Base-by-base conservation (phyloP, 441 rosid genomes). In the Pelargonium australe region DNA sequence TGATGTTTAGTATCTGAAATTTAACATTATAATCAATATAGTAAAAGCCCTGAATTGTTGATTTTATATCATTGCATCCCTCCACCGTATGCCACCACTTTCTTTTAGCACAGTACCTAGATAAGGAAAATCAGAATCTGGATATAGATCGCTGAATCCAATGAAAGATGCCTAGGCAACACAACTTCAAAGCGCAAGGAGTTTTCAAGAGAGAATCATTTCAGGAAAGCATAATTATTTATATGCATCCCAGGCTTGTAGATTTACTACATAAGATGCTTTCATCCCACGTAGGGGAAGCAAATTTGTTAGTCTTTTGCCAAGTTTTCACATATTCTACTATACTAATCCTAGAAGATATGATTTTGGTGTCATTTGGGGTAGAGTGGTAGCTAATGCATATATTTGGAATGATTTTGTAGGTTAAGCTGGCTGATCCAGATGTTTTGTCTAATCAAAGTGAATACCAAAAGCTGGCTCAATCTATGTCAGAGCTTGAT, bases 361-460 rank as follows among this genome's bases (percentile, higher is more conserved):
- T 58, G 60, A 68, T 31, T 12, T 8, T 51, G 63, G 64, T 62
- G 65, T 23, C 40, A 7, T 64, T 55, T 31, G 37, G 37, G 37
- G 37, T 31, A 31, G 37, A 31, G 64, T 16, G 55, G 6, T 53
- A 11, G 7, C 68, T 3, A 37, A 40, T 7, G 69, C 31, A 63
- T 66, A 63, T 51, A 68, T 53, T 43, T 28, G 9, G 61, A 14
- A 14, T 55, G 17, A 55, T 14, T 55, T 61, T 76, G 66, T 73
- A 94, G 96, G 87, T 86, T 17, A 94, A 85, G 85, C 84, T 94
- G 72, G 98, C 89, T 40, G 96, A 91, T 79, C 97, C 95, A 43
- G 97, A 87, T 72, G 88, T 94, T 49, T 87, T 85, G 41, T 87
- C 95, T 1, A 91, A 91, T 81, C 96, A 78, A 23, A 74, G 75